Conservation (phyloP, 2,329 filamentous ascomycete species). For the Sporothrix protearum region DNA sequence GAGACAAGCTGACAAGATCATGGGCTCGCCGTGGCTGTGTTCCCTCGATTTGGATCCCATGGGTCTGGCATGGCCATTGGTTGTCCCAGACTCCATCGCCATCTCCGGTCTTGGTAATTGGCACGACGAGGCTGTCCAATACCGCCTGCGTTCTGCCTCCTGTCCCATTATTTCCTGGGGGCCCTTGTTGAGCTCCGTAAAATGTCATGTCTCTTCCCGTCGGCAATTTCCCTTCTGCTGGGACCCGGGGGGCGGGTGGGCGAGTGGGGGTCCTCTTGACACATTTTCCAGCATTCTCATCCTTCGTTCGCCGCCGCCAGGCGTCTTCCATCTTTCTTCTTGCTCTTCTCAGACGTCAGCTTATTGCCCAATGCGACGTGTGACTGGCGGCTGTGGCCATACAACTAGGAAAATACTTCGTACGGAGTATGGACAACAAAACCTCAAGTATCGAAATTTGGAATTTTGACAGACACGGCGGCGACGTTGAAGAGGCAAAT, state of each 20-base stretch:
- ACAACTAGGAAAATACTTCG: no score
- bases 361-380: neutral
- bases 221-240: conserved; percentile 2
- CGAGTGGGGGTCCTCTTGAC: neutral
- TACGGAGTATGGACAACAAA: no score
- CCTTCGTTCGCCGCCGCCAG: neutral
- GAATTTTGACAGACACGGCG: neutral
- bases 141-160: no score
- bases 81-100: neutral
- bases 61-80: neutral
- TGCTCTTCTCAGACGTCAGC: neutral
- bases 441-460: neutral
- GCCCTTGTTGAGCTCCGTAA: neutral
- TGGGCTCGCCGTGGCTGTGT: neutral
- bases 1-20: neutral
- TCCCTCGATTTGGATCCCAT: neutral
- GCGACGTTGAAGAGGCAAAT: neutral
- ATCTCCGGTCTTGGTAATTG: neutral
- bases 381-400: conserved; percentile 6
- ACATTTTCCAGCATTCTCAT: neutral
- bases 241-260: no score
- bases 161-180: neutral
- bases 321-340: neutral
- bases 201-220: neutral
- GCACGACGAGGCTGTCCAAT: neutral